Evolutionary conservation across 352 stramenopile species (phyloP).

Genomic region (Pythium dissimile): DNA sequence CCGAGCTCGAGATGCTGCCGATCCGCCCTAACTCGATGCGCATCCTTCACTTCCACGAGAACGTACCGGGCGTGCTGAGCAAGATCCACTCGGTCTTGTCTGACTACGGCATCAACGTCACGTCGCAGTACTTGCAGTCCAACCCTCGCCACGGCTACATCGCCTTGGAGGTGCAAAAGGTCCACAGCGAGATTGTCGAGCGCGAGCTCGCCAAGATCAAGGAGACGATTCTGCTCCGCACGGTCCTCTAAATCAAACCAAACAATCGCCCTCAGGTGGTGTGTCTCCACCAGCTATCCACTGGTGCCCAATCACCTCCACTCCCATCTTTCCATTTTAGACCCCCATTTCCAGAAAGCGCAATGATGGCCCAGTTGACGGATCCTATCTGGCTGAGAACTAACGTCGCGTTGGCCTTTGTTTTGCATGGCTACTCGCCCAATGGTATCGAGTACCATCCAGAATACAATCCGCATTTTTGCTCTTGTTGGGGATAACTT

Average conservation of each 20-base stretch:
- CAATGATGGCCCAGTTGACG: slow-evolving; percentile 21
- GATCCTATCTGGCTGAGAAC: too few relatives aligned
- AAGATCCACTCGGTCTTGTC: slow-evolving; percentile 85
- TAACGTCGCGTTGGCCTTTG: background rate
- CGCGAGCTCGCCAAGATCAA: slow-evolving; percentile 83
- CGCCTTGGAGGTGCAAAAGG: slow-evolving; percentile 74
- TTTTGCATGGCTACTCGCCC: slow-evolving; percentile 15
- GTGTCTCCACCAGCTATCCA: too few relatives aligned
- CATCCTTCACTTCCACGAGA: slow-evolving; percentile 86
- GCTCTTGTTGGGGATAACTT: background rate
- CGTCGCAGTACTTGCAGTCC: slow-evolving; percentile 81
- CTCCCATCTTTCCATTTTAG: background rate
- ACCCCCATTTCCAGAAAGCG: slow-evolving; percentile 3
- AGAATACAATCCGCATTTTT: slow-evolving; percentile 27
- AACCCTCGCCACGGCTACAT: slow-evolving; percentile 83
- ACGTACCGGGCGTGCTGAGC: slow-evolving; percentile 78
- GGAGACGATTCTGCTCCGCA: slow-evolving; percentile 82
- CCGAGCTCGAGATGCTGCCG: slow-evolving; percentile 75
- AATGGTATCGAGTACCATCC: background rate
- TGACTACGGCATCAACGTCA: slow-evolving; percentile 85
- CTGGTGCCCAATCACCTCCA: too few relatives aligned
- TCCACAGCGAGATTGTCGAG: slow-evolving; percentile 77
- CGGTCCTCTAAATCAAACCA: slow-evolving; percentile 46
- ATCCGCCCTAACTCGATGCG: slow-evolving; percentile 76
- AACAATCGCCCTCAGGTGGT: too few relatives aligned